Conservation (phyloP, 2,329 filamentous ascomycete genomes). For the Lachnellula willkommii region DNA sequence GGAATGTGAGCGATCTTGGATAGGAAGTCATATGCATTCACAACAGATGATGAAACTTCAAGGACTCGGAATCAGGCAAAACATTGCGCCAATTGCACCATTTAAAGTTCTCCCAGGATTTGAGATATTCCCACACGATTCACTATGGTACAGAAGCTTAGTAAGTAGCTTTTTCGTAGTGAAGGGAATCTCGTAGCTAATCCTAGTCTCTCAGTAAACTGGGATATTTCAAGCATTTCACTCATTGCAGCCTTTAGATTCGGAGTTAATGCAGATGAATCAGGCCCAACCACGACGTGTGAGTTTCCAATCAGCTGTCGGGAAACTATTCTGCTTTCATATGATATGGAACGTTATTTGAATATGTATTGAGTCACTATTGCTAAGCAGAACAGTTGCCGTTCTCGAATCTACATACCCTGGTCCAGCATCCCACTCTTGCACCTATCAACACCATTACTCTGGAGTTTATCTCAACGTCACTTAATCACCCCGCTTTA, state of each 20-base stretch:
- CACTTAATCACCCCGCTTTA: not conserved
- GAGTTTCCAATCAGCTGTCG: not conserved
- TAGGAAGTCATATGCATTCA: not conserved
- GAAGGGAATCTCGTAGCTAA: no score
- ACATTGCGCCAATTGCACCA: not conserved
- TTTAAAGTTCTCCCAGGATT: no score
- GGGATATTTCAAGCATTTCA: no score
- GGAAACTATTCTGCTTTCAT: not conserved
- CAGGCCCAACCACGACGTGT: no score
- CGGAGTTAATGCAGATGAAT: no score
- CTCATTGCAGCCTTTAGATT: no score
- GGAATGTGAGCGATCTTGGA: constrained; percentile 22
- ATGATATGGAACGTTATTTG: not conserved
- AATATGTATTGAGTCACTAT: not conserved
- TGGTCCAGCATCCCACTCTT: not conserved
- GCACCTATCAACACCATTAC: not conserved
- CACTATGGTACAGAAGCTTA: no score
- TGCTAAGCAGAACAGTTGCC: not conserved
- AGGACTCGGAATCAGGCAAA: not conserved
- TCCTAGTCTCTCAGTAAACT: no score
- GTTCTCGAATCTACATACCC: not conserved
- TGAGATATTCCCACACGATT: no score
- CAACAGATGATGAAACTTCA: not conserved
- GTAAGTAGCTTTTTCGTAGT: no score
- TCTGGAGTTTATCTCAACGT: not conserved